Percentiles rank a stretch among this genome's conserved stretches.
Conservation (phyloP, 129 eudicot genomes). For the Dittrichia graveolens region DNA sequence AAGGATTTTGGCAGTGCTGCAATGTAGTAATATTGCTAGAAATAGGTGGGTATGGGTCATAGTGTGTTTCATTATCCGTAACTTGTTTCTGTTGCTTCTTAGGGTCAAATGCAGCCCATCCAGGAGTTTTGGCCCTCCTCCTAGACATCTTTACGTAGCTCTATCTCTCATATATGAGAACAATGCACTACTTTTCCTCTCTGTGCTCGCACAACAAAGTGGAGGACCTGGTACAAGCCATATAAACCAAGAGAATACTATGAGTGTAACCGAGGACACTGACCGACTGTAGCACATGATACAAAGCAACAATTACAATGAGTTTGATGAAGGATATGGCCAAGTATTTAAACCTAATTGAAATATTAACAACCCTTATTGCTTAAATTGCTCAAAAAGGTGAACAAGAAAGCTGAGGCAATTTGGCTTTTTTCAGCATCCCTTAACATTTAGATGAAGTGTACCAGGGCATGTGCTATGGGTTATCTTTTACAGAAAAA, state of each 20-base stretch:
- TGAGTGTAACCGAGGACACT: background rate
- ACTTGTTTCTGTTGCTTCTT: constrained; percentile 49
- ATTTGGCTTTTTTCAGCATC: no score
- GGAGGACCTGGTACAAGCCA: constrained; percentile 20
- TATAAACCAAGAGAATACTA: background rate
- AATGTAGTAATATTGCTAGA: constrained; percentile 35
- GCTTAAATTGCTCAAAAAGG: no score
- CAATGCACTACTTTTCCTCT: constrained; percentile 2
- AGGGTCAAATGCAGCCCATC: constrained; percentile 92
- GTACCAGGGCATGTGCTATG: no score
- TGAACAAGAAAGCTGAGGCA: no score
- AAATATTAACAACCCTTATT: no score
- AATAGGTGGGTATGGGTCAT: constrained; percentile 67
- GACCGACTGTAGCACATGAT: no score
- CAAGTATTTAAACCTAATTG: no score
- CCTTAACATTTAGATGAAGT: no score
- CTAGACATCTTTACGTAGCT: constrained; percentile 46
- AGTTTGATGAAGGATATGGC: no score
- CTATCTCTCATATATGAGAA: constrained; percentile 11
- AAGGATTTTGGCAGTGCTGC: constrained; percentile 12
- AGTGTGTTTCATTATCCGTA: constrained; percentile 21
- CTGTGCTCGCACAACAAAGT: constrained; percentile 18
- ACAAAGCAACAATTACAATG: no score
- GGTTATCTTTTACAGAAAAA: no score
- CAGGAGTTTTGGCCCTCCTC: constrained; percentile 53